A percentile compares a stretch with the other conserved stretches of the same genome.
Evolutionary conservation across 495 filamentous ascomycete species (phyloP).

Genomic region (Sordaria brevicollis): DNA sequence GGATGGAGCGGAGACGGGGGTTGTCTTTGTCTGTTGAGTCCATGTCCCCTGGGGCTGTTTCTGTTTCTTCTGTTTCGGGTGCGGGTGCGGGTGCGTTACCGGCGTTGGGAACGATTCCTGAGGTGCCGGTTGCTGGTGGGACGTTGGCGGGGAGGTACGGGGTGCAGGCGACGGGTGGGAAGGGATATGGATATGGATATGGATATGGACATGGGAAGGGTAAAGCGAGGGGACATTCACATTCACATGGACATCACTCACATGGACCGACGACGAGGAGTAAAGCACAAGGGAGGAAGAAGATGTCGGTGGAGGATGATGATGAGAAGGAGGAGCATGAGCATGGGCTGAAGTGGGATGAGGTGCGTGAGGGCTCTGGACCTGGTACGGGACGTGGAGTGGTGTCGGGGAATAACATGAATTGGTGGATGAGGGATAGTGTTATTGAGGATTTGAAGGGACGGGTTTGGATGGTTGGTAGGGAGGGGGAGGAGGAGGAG

Average conservation of each 20-base stretch:
- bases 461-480: conserved; percentile 41
- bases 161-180: background rate
- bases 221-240: background rate
- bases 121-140: background rate
- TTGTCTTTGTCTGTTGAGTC: background rate
- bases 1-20: conserved; percentile 45
- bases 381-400: background rate
- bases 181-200: conserved; percentile 3
- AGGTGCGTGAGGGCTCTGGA: background rate
- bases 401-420: conserved; percentile 17
- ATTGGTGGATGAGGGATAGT: conserved; percentile 41
- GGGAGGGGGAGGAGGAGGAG: conserved; percentile 1
- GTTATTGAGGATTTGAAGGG: conserved; percentile 47
- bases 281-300: conserved; percentile 22
- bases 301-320: conserved; percentile 11
- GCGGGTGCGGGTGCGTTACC: background rate
- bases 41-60: too few species aligned
- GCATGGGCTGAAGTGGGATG: background rate
- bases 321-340: conserved; percentile 7
- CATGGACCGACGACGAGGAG: conserved; percentile 8
- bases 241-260: too few species aligned
- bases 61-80: background rate
- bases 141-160: background rate
- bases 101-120: background rate
- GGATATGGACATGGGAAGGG: too few species aligned